phyloP scores from a whole-genome alignment of 1,284 basidiomycete genomes.

The Sanghuangporus baumii region DNA sequence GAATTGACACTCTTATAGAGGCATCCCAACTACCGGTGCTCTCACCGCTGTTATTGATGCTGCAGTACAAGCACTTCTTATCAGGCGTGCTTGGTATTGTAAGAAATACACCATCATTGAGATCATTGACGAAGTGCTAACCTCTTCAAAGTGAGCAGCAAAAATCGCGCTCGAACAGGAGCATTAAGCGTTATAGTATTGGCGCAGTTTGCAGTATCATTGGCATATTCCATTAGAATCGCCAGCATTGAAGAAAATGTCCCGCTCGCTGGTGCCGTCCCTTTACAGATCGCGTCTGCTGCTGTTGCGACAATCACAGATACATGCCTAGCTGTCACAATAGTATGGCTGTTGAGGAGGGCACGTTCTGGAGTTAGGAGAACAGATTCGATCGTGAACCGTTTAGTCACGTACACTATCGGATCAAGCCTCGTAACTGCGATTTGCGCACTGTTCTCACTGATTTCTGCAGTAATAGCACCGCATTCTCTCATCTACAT shows the following conservation, averaged over 20 bases:
- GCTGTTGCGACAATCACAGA: conserved; percentile 10
- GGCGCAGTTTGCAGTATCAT: not conserved
- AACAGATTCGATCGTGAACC: conserved; percentile 9
- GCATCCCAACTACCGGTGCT: no score
- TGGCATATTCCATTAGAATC: not conserved
- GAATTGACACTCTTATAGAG: no score
- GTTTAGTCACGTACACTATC: conserved; percentile 11
- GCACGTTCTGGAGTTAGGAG: not conserved
- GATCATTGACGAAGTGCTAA: not conserved
- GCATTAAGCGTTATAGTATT: not conserved
- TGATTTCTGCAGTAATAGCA: no score
- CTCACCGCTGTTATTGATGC: not conserved
- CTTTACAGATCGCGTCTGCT: no score
- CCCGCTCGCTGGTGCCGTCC: no score
- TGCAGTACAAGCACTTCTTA: not conserved
- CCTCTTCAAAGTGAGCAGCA: not conserved
- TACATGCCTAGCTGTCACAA: conserved; percentile 4
- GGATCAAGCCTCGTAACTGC: no score
- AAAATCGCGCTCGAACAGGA: not conserved
- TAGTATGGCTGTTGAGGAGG: conserved; percentile 4
- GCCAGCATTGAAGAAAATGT: no score
- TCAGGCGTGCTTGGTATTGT: not conserved
- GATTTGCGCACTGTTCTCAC: no score
- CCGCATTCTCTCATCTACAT: conserved; percentile 3
- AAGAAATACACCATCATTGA: not conserved